Conservation (phyloP, 1,284 basidiomycete genomes). For the Fomitopsis palustris region DNA sequence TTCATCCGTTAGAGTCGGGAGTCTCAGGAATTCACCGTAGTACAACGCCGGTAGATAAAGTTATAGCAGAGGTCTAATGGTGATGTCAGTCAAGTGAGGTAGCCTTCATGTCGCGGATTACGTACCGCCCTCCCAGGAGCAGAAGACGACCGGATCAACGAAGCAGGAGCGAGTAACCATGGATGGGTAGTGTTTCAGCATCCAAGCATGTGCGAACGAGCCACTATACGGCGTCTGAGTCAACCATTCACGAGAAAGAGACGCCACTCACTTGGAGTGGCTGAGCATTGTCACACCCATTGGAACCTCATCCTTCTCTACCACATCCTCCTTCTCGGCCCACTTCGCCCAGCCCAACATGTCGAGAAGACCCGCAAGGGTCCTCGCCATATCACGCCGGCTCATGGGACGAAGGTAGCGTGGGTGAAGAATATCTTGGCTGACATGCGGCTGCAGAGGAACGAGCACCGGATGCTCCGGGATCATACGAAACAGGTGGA, state of each 20-base stretch:
- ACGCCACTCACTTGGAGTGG: slow-evolving; percentile 75
- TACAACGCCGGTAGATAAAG: slow-evolving; percentile 72
- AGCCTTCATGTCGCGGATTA: slow-evolving; percentile 4
- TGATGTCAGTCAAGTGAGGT: background rate
- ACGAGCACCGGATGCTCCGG: slow-evolving; percentile 75
- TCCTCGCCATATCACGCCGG: slow-evolving; percentile 54
- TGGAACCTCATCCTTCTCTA: slow-evolving; percentile 9
- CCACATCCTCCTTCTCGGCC: slow-evolving; percentile 18
- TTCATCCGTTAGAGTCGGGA: slow-evolving; percentile 7
- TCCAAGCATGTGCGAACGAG: slow-evolving; percentile 78
- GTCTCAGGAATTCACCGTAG: slow-evolving; percentile 41
- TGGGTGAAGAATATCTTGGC: slow-evolving; percentile 79
- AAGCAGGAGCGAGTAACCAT: slow-evolving; percentile 78
- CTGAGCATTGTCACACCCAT: slow-evolving; percentile 75
- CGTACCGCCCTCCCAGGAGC: slow-evolving; percentile 85
- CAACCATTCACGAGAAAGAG: background rate
- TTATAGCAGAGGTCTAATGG: slow-evolving; percentile 79
- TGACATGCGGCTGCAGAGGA: slow-evolving; percentile 80
- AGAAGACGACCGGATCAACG: slow-evolving; percentile 87
- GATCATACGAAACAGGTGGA: slow-evolving; percentile 48
- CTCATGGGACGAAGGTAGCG: slow-evolving; percentile 69
- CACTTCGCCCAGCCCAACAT: slow-evolving; percentile 62
- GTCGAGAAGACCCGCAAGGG: slow-evolving; percentile 57
- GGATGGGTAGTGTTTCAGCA: slow-evolving; percentile 74
- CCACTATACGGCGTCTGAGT: slow-evolving; percentile 42